Base-by-base conservation (phyloP, 2,329 filamentous ascomycete genomes). In the Clarireedia monteithiana region DNA sequence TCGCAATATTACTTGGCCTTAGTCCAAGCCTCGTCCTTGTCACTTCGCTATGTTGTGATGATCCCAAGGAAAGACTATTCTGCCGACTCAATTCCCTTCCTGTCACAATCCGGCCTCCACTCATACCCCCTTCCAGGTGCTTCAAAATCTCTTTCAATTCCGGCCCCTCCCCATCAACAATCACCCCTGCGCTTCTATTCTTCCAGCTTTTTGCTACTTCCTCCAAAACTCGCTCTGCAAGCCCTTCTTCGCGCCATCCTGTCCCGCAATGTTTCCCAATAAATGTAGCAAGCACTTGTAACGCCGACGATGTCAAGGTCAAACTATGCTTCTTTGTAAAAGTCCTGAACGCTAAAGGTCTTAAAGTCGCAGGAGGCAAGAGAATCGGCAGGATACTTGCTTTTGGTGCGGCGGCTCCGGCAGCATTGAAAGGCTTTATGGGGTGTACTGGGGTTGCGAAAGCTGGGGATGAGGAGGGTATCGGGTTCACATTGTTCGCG, bases 271-370 rank as follows among this genome's bases (percentile, higher is more conserved):
- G 88, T 64, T 89, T 86, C 10, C 94, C 95, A 53, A 99, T 87
- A 70, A 99, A 99, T 1, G 82, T 80, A 20, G 94, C 91, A 34
- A 99, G 78, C 48, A 88, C 83, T 70, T 92, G 85, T 5, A 99
- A 76, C 0, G 94, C 90, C 0, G 91, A 84, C 0, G 92, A 94
- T 6, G 89, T 91, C 53, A 99, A 82, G 0, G 91, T 97, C 55
- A 99, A 77, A 64, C 92, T 95, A 73, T 99, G 90, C 68, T 97
- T 99, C 72, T 96, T 96, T 2, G 94, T 99, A 63, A 99, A 95
- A 0, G 89, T 95, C 48, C 94, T 84, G 68, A 99, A 97, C 7
- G 94, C 95, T 20, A 97, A 78, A 2, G 94, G 92, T 60, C 95
- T 81, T 42, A 99, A 75, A 0, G 89, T 95, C 9, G 90, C 83